Conservation (phyloP, 2,329 filamentous ascomycete species). For the Fusarium ramigenum region DNA sequence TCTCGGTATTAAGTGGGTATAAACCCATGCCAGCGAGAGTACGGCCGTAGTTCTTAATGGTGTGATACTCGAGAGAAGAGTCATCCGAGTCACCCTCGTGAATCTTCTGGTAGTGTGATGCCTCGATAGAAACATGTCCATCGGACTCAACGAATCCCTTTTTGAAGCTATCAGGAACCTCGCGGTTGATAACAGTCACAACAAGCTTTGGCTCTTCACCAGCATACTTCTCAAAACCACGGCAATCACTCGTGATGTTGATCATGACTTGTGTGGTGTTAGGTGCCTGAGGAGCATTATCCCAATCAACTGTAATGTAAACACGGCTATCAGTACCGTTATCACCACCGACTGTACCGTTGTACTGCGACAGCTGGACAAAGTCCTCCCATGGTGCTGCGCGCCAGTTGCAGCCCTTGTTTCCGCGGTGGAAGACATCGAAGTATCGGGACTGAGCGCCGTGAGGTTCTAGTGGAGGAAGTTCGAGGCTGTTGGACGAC, state of each 20-base stretch:
- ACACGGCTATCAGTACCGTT: slow-evolving; percentile 45
- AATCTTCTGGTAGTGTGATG: slow-evolving; percentile 59
- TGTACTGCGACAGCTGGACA: slow-evolving; percentile 43
- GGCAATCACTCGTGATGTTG: slow-evolving; percentile 60
- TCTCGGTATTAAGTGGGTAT: slow-evolving; percentile 60
- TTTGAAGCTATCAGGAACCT: slow-evolving; percentile 60
- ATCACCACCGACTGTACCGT: slow-evolving; percentile 44
- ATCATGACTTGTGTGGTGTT: slow-evolving; percentile 60
- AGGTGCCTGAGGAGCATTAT: slow-evolving; percentile 50
- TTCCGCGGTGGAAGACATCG: slow-evolving; percentile 49
- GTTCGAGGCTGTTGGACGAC: slow-evolving; percentile 47
- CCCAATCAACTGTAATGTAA: slow-evolving; percentile 47
- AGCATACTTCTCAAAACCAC: slow-evolving; percentile 52
- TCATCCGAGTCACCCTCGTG: slow-evolving; percentile 43
- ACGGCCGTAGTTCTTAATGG: slow-evolving; percentile 64
- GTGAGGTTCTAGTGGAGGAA: slow-evolving; percentile 46
- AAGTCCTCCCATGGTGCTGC: slow-evolving; percentile 47
- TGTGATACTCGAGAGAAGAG: slow-evolving; percentile 55
- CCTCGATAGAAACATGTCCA: slow-evolving; percentile 64
- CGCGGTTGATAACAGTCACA: slow-evolving; percentile 62
- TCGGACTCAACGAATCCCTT: slow-evolving; percentile 71
- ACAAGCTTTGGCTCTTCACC: slow-evolving; percentile 57
- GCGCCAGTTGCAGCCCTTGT: slow-evolving; percentile 44
- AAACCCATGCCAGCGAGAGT: slow-evolving; percentile 67
- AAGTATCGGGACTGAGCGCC: slow-evolving; percentile 47